A percentile compares a stretch with the other conserved stretches of the same genome.
Conservation (phyloP, 371 early-diverging fungal species). For the Rhizopus sp. region DNA sequence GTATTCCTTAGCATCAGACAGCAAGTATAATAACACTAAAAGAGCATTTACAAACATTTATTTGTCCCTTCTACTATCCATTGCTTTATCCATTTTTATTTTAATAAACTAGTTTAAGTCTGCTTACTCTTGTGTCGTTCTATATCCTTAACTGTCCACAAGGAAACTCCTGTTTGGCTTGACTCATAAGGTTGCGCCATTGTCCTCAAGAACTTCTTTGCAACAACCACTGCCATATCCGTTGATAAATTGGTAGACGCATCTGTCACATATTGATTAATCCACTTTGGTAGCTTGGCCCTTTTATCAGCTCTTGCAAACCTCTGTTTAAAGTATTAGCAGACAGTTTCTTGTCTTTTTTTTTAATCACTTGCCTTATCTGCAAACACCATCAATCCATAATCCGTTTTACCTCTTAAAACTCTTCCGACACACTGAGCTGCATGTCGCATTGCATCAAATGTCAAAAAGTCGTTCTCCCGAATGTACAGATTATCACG, state of each 20-base stretch:
- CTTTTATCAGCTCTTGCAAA: constrained; percentile 96
- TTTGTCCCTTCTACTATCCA: no score
- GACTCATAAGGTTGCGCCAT: constrained; percentile 97
- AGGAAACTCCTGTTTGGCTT: constrained; percentile 60
- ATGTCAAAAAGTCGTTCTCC: constrained; percentile 98
- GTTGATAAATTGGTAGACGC: constrained; percentile 93
- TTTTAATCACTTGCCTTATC: constrained; percentile 73
- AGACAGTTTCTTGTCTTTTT: neutral
- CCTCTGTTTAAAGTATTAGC: constrained; percentile 51
- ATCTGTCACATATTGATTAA: constrained; percentile 90
- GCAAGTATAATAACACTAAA: no score
- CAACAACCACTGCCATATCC: constrained; percentile 96
- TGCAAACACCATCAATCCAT: constrained; percentile 99
- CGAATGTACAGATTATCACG: constrained; percentile 92
- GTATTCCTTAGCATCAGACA: no score
- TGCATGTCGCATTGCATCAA: constrained; percentile 99
- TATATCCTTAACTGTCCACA: constrained; percentile 68
- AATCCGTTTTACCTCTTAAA: constrained; percentile 97
- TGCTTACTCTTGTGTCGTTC: constrained; percentile 38
- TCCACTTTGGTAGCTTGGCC: constrained; percentile 98
- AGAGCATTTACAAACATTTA: no score
- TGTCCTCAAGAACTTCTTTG: constrained; percentile 92
- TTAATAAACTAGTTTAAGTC: no score
- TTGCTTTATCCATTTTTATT: no score
- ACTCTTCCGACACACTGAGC: constrained; percentile 99